Conservation (phyloP, 148 eudicot species). For the Fagopyrum homotropicum region DNA sequence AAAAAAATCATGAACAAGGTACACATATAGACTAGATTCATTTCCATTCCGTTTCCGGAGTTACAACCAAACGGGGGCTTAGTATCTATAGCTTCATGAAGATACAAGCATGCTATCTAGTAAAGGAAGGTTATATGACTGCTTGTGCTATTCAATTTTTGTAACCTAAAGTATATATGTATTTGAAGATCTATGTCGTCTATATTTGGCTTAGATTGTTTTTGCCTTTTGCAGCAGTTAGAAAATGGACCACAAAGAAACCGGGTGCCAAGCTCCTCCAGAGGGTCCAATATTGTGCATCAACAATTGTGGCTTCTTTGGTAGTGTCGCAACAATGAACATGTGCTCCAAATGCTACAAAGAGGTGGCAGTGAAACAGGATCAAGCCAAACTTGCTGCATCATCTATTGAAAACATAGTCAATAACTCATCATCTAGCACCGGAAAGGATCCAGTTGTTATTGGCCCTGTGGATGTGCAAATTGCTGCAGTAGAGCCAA, state of each 20-base stretch:
- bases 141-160: neutral
- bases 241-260: constrained; percentile 45
- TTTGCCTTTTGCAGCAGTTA: constrained; percentile 3
- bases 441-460: constrained; percentile 10
- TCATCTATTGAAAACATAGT: constrained; percentile 32
- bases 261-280: constrained; percentile 37
- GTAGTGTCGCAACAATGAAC: constrained; percentile 38
- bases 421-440: constrained; percentile 23
- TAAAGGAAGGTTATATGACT: neutral
- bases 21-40: no score
- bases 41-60: no score
- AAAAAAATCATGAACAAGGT: no score
- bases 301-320: constrained; percentile 42
- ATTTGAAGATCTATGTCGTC: neutral
- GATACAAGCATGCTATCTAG: neutral
- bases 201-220: neutral
- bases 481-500: constrained; percentile 13
- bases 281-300: constrained; percentile 36
- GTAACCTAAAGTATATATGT: neutral
- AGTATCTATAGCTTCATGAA: neutral
- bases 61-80: no score
- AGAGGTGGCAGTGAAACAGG: constrained; percentile 28
- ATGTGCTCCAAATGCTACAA: constrained; percentile 48
- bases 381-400: constrained; percentile 35
- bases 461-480: constrained; percentile 2